Conservation (phyloP, 208 protist species). For the Novymonas esmeraldas region DNA sequence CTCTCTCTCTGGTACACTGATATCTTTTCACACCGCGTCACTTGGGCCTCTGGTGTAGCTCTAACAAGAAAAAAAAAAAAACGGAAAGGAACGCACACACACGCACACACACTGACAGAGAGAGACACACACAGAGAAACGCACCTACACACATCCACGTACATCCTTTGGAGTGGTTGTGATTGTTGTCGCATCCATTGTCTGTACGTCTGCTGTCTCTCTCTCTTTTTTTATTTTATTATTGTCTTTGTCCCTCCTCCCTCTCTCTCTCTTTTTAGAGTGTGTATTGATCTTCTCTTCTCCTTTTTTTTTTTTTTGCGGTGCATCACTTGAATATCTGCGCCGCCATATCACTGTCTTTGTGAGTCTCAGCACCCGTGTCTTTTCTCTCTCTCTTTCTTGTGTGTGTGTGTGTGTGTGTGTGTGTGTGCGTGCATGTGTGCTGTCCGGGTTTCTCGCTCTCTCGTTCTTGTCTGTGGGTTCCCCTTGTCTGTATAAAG, state of each 20-base stretch:
- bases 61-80: too few species aligned
- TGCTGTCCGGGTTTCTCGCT: background rate
- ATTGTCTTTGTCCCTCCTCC: background rate
- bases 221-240: slow-evolving; percentile 10
- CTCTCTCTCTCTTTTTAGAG: slow-evolving; percentile 1
- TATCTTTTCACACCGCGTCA: too few species aligned
- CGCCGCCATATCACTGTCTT: too few species aligned
- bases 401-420: background rate
- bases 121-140: too few species aligned
- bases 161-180: background rate
- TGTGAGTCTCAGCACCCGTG: background rate
- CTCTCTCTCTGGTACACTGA: too few species aligned
- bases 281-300: slow-evolving; percentile 10
- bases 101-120: too few species aligned
- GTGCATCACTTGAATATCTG: background rate
- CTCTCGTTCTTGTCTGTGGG: background rate
- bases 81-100: too few species aligned
- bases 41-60: too few species aligned
- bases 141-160: background rate
- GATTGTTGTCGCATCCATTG: too few species aligned
- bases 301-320: background rate
- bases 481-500: too few species aligned
- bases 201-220: background rate
- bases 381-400: background rate
- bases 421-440: background rate